Base-by-base conservation (phyloP, 495 filamentous ascomycete genomes). In the Pseudoneurospora amorphoporcata region DNA sequence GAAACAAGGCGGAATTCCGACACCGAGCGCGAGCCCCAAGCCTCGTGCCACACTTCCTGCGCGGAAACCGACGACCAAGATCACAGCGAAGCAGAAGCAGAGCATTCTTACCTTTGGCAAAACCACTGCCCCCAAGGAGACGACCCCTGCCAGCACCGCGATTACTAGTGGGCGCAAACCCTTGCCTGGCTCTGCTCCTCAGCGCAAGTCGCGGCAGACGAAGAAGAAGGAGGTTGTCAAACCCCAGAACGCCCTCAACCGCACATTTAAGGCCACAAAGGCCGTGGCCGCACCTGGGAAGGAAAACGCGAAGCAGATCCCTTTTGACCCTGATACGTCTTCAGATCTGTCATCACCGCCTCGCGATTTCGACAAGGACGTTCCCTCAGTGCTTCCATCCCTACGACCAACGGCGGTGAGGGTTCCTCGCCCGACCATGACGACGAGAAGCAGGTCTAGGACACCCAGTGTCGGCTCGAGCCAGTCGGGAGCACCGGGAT, bases 1-100 rank as follows among this genome's bases (percentile, higher is more conserved):
- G 7, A 68, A 76, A 42, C 53, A 76, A 35, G 73, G 69, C 19
- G 88, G 88, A 43, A 88, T 92, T 68, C 86, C 88, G n/a, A 92
- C 90, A 14, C 91, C 91, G 68, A 85, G 84, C 73, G 84, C 86
- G 1, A 90, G 84, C 73, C 88, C 87, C 72, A 82, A 79, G 82
- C 85, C 81, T 29, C 83, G 87, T 69, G 85, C 81, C 77, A 78
- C 82, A 76, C 75, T 87, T 76, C 82, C 84, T 77, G 69, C 65
- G 9, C 61, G 71, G 29, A 81, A 83, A 72, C 72, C 79, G 12
- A 72, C 70, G 19, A 68, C 42, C 74, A 81, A 79, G 70, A 37
- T 14, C 40, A 77, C 74, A 42, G 45, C 75, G 2, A 85, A 83
- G 72, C 84, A 86, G 2, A 85, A 83, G 72, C 84, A 86, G 69